These are phyloP conservation scores for Protomyces inundatus DNA, from an alignment of 1,139 yeast genomes.

Conservation along the genomic window DNA sequence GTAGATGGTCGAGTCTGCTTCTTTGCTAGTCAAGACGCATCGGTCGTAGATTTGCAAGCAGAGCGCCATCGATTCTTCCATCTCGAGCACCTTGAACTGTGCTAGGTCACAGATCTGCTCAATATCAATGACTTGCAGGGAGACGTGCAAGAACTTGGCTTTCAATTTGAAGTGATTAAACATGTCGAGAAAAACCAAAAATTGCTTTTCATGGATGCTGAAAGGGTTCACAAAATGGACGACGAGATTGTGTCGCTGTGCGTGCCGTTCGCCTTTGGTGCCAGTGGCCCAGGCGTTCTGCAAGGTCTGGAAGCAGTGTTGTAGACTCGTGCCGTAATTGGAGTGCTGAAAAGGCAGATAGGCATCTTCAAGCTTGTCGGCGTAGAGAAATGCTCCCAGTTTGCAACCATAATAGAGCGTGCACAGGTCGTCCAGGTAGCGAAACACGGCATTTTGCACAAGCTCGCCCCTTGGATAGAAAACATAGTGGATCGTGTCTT, in stretches of 20 bases:
- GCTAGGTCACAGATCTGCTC: neutral
- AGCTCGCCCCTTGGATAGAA: neutral
- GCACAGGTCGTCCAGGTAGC: neutral
- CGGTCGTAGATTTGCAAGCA: neutral
- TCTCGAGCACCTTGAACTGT: neutral
- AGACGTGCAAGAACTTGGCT: neutral
- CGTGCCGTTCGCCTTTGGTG: neutral
- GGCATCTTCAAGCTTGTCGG: neutral
- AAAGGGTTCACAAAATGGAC: neutral
- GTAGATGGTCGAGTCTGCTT: neutral
- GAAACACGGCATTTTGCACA: neutral
- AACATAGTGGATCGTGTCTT: neutral
- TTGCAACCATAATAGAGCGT: neutral
- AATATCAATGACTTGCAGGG: neutral
- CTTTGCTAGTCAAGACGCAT: neutral
- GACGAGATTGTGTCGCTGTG: neutral
- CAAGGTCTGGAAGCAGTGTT: neutral
- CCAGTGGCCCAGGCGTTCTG: neutral
- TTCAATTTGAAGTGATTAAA: neutral
- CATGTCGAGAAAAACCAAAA: neutral
- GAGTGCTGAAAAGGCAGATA: neutral
- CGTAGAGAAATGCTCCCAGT: neutral
- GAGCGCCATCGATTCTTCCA: neutral
- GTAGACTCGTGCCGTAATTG: neutral
- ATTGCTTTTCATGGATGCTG: neutral